These are phyloP conservation scores for Backusella psychrophila DNA, from an alignment of 192 early-diverging fungal genomes.

Conservation along the genomic window DNA sequence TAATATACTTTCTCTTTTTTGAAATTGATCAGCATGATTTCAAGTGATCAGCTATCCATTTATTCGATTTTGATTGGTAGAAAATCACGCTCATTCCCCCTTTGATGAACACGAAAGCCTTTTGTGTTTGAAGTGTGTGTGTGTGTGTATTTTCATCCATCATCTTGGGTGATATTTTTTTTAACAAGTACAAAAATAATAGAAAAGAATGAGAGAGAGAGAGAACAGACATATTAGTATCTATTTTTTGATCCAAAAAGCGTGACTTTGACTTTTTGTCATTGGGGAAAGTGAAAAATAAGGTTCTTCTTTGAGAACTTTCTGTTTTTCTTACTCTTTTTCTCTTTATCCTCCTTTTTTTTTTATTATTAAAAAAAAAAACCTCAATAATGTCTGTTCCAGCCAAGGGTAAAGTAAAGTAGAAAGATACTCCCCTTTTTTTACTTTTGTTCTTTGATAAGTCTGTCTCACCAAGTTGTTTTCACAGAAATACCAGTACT, in stretches of 20 bases:
- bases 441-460: neutral
- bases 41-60: neutral
- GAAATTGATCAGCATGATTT: neutral
- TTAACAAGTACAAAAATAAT: no score
- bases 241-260: neutral
- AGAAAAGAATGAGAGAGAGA: no score
- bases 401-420: neutral
- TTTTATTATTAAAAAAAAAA: neutral
- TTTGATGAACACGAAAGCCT: neutral
- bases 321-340: neutral
- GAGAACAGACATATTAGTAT: no score
- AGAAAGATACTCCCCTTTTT: neutral
- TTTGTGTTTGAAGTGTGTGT: neutral
- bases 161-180: no score
- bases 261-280: slow-evolving; percentile 1
- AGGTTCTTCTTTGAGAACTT: neutral
- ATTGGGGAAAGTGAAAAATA: neutral
- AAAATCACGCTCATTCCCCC: neutral
- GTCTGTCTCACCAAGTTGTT: neutral
- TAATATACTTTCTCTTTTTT: neutral
- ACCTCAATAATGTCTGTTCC: neutral
- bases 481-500: slow-evolving; percentile 61
- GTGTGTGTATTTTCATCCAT: neutral
- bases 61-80: neutral
- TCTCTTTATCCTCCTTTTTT: neutral